A percentile compares a stretch with the other conserved stretches of the same genome.
Conservation (phyloP, 257 asterid genomes). For the Nicotiana tomentosiformis region DNA sequence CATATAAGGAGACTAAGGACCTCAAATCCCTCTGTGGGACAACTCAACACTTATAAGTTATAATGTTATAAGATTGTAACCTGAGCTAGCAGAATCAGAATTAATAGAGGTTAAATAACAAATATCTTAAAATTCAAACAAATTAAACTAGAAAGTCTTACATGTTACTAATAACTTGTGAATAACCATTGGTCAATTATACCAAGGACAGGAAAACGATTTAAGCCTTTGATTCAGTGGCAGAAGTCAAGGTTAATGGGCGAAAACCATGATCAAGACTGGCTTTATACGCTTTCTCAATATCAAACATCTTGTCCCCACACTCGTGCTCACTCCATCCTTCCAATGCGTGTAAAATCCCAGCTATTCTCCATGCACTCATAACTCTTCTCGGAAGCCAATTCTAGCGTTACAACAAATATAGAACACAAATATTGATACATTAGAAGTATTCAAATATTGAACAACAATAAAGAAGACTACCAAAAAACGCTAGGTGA, state of each 20-base stretch:
- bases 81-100: background rate
- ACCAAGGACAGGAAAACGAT: background rate
- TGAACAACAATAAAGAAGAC: background rate
- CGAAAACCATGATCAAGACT: constrained; percentile 33
- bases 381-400: constrained; percentile 38
- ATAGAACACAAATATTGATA: too few relatives aligned
- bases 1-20: too few relatives aligned
- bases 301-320: constrained; percentile 17
- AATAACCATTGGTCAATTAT: background rate
- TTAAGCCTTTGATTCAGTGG: constrained; percentile 1
- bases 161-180: background rate
- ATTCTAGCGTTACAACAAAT: constrained; percentile 15
- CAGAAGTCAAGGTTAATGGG: background rate
- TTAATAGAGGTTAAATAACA: background rate
- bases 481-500: too few relatives aligned
- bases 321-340: constrained; percentile 28
- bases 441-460: background rate
- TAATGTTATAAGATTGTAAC: background rate
- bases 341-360: constrained; percentile 30
- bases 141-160: background rate
- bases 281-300: constrained; percentile 26
- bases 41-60: too few relatives aligned
- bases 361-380: constrained; percentile 37
- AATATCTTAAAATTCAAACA: background rate
- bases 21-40: too few relatives aligned